phyloP scores from a whole-genome alignment of 768 basidiomycete genomes.

The Suillus bovinus region DNA sequence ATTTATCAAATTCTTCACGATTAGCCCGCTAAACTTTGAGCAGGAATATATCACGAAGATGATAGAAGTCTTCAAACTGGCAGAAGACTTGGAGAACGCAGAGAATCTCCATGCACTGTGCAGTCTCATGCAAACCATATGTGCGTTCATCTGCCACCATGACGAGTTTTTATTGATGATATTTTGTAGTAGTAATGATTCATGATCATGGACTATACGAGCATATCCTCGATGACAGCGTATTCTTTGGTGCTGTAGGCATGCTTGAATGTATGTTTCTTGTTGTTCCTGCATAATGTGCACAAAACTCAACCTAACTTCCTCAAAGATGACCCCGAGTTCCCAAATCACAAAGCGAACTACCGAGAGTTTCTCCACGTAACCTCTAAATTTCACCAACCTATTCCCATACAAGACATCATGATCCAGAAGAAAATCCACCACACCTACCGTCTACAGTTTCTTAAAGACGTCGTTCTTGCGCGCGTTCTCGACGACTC shows the following conservation, averaged over 20 bases:
- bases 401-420: constrained; percentile 78
- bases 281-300: constrained; percentile 10
- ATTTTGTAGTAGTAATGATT: constrained; percentile 79
- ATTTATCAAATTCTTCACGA: constrained; percentile 9
- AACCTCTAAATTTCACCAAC: constrained; percentile 85
- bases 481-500: constrained; percentile 94
- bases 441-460: constrained; percentile 95
- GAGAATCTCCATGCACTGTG: constrained; percentile 90
- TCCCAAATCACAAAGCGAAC: constrained; percentile 93
- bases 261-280: constrained; percentile 89
- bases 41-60: constrained; percentile 89
- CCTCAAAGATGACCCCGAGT: constrained; percentile 88
- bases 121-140: constrained; percentile 90
- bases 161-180: constrained; percentile 5
- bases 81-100: constrained; percentile 91
- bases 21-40: constrained; percentile 13
- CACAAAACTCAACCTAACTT: constrained; percentile 18
- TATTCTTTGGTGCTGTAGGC: constrained; percentile 91
- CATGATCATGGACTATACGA: constrained; percentile 96
- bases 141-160: constrained; percentile 48
- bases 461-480: constrained; percentile 97
- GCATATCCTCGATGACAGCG: constrained; percentile 89
- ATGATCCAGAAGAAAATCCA: constrained; percentile 86
- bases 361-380: constrained; percentile 91
- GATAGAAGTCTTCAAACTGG: constrained; percentile 80